Conservation (phyloP, 164 flowering plant genomes). For the Tinospora cordifolia region DNA sequence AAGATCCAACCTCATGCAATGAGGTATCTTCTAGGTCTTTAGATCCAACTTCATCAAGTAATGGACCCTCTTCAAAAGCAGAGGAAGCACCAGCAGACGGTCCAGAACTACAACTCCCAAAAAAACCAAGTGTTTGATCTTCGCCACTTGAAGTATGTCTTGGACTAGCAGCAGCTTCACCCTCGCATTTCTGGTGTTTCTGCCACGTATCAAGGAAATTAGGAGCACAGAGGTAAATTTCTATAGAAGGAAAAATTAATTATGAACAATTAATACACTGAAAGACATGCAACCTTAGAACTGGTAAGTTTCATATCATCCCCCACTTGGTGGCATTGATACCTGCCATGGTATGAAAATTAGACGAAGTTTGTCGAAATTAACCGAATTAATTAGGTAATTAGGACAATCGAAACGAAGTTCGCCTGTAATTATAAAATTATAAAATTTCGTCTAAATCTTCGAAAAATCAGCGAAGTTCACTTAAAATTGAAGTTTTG, state of each 20-base stretch:
- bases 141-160: conserved; percentile 1
- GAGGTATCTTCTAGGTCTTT: conserved; percentile 16
- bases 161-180: conserved; percentile 14
- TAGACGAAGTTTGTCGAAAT: too few relatives aligned
- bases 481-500: too few relatives aligned
- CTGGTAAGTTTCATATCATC: conserved; percentile 13
- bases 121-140: not conserved
- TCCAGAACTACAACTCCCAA: conserved; percentile 16
- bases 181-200: conserved; percentile 19
- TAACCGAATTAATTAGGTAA: too few relatives aligned
- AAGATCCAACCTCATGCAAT: conserved; percentile 28
- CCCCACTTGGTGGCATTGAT: not conserved
- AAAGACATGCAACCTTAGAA: conserved; percentile 21
- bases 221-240: conserved; percentile 26
- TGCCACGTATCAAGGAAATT: conserved; percentile 29
- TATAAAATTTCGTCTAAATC: too few relatives aligned
- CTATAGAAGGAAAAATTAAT: conserved; percentile 13
- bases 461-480: too few relatives aligned
- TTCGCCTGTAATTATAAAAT: too few relatives aligned
- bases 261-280: conserved; percentile 29
- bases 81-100: conserved; percentile 3
- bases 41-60: not conserved
- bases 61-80: conserved; percentile 3
- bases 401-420: too few relatives aligned
- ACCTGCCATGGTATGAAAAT: too few relatives aligned